Evolutionary conservation across 495 filamentous ascomycete species (phyloP).

Genomic region (Cercophora scortea): DNA sequence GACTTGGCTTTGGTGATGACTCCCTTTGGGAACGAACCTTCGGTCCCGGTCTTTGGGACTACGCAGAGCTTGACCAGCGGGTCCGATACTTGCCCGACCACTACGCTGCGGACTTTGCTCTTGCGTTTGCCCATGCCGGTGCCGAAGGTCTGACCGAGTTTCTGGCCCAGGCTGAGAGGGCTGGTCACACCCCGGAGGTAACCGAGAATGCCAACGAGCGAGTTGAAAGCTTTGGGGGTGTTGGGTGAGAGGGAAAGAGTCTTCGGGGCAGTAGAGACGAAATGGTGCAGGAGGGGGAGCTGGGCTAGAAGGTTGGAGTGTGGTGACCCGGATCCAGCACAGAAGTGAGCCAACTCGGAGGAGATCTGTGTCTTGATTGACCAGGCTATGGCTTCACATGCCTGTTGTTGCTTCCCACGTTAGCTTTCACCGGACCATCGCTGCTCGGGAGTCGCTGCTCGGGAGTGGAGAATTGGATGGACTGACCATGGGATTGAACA

Average conservation of each 20-base stretch:
- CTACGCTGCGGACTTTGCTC: conserved; percentile 2
- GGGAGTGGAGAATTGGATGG: no score
- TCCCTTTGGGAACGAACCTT: background rate
- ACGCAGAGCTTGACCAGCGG: conserved; percentile 1
- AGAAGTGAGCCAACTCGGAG: conserved; percentile 8
- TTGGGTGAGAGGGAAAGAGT: background rate
- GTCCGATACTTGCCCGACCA: background rate
- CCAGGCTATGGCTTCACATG: conserved; percentile 3
- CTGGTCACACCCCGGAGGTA: conserved; percentile 1
- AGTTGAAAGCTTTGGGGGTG: background rate
- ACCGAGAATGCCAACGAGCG: conserved; percentile 3
- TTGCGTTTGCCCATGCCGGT: conserved; percentile 4
- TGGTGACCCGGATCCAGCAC: conserved; percentile 1
- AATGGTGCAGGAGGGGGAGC: conserved; percentile 5
- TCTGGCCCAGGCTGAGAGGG: conserved; percentile 2
- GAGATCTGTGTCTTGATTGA: conserved; percentile 7
- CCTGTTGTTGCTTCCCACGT: background rate
- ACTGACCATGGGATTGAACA: no score
- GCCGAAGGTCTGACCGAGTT: conserved; percentile 3
- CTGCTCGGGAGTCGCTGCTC: no score
- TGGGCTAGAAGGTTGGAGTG: conserved; percentile 1
- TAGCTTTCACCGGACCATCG: background rate
- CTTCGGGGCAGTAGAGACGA: conserved; percentile 6
- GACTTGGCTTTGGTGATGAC: conserved; percentile 4
- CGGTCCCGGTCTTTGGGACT: background rate